Evolutionary conservation across 2,329 filamentous ascomycete genomes (phyloP), one percentile per base, ranked within the genome.

Genomic region (Phoma sp.): DNA sequence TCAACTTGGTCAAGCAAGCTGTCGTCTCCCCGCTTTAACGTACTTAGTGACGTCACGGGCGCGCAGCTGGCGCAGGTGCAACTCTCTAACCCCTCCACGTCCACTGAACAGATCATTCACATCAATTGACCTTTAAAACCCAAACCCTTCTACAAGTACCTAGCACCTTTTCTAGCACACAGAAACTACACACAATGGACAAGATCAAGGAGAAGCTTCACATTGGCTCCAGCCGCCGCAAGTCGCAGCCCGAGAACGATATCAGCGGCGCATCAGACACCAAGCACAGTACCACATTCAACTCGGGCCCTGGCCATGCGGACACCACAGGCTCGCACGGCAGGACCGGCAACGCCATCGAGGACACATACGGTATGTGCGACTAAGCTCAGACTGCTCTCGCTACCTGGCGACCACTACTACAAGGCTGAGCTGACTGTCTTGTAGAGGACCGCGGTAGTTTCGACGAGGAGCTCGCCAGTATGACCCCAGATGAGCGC

Each of bases 141-240:
- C 42, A 55, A 38, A 55, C 41, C 42, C 24, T 49, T 38, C 45
- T 43, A 38, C 46, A 55, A 38, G 38, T 35, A 45, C 45, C 40
- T 46, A 14, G 45, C 13, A 36, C 11, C 29, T 23, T 9, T 23
- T 4, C 18, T n/a, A 22, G 32, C 7, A 55, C 14, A 41, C 14
- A 11, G 18, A 33, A 9, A 7, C 27, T 29, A 9, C 27, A 39
- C 35, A 65, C 53, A 55, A 73, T 74, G 67, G 69, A 73, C 23
- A 68, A 68, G 52, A 62, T 74, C 60, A 74, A 74, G 59, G 68
- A 72, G 55, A 71, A 71, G 59, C 64, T 74, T 38, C 69, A 74
- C 60, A 65, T 73, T 40, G 65, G 65, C 50, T 65, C 58, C 55
- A 61, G 54, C 57, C 63, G 66, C 49, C 63, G 67, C 67, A 72